A percentile compares a stretch with the other conserved stretches of the same genome.
phyloP scores from a whole-genome alignment of 78 protist genomes.

The Capsaspora owczarzaki region DNA sequence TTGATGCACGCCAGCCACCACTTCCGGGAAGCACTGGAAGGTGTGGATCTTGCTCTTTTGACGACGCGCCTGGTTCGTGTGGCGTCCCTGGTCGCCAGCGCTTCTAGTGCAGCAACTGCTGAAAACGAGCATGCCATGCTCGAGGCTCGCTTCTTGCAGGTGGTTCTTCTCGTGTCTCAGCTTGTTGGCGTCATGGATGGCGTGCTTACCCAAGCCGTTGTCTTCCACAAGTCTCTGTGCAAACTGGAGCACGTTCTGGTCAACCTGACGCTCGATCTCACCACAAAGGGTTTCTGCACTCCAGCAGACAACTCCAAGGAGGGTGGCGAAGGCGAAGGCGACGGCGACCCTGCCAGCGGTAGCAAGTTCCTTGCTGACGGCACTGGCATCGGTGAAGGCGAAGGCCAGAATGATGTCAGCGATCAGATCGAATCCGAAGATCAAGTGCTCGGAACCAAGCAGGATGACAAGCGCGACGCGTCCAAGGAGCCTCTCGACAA shows the following conservation, averaged over 20 bases:
- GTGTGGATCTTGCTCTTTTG: background rate
- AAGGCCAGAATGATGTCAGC: conserved; percentile 68
- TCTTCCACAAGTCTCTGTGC: background rate
- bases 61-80: no score
- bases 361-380: conserved; percentile 40
- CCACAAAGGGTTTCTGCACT: background rate
- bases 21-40: background rate
- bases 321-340: conserved; percentile 13
- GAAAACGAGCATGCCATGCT: background rate
- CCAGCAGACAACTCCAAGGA: conserved; percentile 1
- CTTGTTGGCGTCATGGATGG: background rate
- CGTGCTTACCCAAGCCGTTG: background rate
- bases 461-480: background rate
- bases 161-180: background rate
- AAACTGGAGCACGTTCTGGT: conserved; percentile 18
- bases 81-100: no score
- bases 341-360: background rate
- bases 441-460: conserved; percentile 40
- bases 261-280: background rate
- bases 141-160: background rate
- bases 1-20: no score
- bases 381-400: conserved; percentile 77
- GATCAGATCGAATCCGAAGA: conserved; percentile 62
- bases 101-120: background rate
- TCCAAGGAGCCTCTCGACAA: background rate